These are phyloP conservation scores for Theobroma grandiflorum DNA, from an alignment of 441 rosid species.

Conservation along the genomic window DNA sequence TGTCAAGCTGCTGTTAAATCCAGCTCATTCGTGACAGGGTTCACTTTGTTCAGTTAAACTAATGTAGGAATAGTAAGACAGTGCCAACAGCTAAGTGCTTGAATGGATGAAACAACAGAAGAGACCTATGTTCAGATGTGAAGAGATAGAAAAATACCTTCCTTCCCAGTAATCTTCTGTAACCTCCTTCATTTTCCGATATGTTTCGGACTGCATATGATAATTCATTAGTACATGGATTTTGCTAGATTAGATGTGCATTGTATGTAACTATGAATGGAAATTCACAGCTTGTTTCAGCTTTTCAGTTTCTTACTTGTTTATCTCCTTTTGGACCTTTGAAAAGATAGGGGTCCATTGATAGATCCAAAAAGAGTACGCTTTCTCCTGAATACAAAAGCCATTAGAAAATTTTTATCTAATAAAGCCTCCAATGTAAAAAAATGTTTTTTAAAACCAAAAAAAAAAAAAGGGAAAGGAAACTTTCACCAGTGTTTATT, in stretches of 20 bases:
- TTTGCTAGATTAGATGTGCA: conserved; percentile 11
- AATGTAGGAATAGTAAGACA: not conserved
- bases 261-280: not conserved
- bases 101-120: conserved; percentile 11
- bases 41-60: conserved; percentile 1
- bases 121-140: not conserved
- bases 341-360: conserved; percentile 86
- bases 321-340: conserved; percentile 92
- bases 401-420: not conserved
- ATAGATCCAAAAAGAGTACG: conserved; percentile 83
- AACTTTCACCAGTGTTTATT: conserved; percentile 77
- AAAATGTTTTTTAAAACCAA: not conserved
- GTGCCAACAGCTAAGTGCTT: not conserved
- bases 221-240: conserved; percentile 1
- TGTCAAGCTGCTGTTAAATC: conserved; percentile 1
- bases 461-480: not conserved
- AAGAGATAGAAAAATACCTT: conserved; percentile 54
- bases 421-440: conserved; percentile 23
- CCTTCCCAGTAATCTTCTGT: conserved; percentile 92
- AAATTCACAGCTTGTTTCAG: not conserved
- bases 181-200: conserved; percentile 82
- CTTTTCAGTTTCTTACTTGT: conserved; percentile 59
- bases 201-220: conserved; percentile 84
- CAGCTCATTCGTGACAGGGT: not conserved
- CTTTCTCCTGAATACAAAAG: conserved; percentile 62